A percentile compares a stretch with the other conserved stretches of the same genome.
phyloP scores from a whole-genome alignment of 768 basidiomycete species.

The Leccinum rimulosum region DNA sequence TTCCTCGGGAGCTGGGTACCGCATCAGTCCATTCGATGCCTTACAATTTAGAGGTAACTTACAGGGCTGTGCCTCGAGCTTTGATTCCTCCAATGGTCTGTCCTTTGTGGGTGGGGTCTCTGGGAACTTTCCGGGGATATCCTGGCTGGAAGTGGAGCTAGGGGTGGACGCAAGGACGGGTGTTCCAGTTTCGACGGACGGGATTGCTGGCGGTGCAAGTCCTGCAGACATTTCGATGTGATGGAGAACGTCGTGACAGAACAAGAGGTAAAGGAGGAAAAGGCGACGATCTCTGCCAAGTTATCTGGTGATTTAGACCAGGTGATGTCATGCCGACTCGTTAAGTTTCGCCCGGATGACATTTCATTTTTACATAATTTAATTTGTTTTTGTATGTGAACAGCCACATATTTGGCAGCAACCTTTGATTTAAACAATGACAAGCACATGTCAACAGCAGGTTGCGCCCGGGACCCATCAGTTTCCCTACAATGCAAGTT shows the following conservation, averaged over 20 bases:
- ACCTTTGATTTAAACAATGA: constrained; percentile 11
- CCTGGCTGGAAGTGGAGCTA: background rate
- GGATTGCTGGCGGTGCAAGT: constrained; percentile 16
- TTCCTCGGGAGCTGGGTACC: constrained; percentile 5
- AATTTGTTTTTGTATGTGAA: background rate
- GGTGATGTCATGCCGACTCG: constrained; percentile 28
- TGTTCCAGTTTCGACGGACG: constrained; percentile 13
- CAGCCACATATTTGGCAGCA: constrained; percentile 10
- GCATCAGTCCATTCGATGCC: constrained; percentile 6
- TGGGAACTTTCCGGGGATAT: background rate
- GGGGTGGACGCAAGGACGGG: constrained; percentile 17
- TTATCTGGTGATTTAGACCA: constrained; percentile 3
- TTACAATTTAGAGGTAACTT: background rate
- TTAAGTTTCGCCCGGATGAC: constrained; percentile 11
- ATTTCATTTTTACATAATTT: background rate
- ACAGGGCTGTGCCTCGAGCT: constrained; percentile 11
- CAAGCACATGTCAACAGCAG: constrained; percentile 10
- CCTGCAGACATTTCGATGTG: constrained; percentile 11
- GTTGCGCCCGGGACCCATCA: background rate
- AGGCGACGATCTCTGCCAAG: constrained; percentile 5
- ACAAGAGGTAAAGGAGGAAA: background rate
- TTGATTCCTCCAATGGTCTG: background rate
- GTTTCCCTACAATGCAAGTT: background rate
- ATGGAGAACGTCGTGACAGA: background rate
- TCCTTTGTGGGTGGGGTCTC: background rate